phyloP scores from a whole-genome alignment of 768 basidiomycete genomes.

The Rubroboletus satanas region DNA sequence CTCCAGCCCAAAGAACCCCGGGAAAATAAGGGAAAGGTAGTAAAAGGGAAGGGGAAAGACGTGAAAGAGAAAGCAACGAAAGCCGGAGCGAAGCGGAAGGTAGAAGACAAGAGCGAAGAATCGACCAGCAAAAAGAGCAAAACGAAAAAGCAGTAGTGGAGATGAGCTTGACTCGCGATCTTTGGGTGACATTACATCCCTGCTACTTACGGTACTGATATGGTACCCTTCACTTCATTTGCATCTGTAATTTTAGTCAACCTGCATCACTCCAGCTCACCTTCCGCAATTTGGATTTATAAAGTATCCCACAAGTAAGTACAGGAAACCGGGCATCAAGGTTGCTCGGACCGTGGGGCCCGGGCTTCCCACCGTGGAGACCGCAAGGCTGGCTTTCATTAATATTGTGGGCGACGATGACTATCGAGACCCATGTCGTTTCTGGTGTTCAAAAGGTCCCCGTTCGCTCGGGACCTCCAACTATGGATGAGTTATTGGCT shows the following conservation, averaged over 20 bases:
- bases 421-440: constrained; percentile 10
- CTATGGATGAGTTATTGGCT: constrained; percentile 57
- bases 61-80: constrained; percentile 15
- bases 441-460: constrained; percentile 28
- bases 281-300: too few species aligned
- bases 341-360: neutral
- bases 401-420: constrained; percentile 20
- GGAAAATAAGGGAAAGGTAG: constrained; percentile 42
- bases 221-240: constrained; percentile 5
- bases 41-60: constrained; percentile 35
- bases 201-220: neutral
- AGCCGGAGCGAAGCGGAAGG: constrained; percentile 22
- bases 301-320: neutral
- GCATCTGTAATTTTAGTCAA: constrained; percentile 14
- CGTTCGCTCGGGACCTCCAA: constrained; percentile 60
- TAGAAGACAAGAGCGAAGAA: constrained; percentile 33
- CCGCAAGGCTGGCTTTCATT: neutral
- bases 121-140: constrained; percentile 40
- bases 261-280: neutral
- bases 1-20: constrained; percentile 59
- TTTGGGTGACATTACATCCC: neutral
- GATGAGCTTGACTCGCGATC: neutral
- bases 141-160: constrained; percentile 34
- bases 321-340: too few species aligned
- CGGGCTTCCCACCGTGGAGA: neutral